Percentiles rank a stretch among this genome's conserved stretches.
Evolutionary conservation across 805 yeast species (phyloP).

Genomic region (Wickerhamiella parazyma): DNA sequence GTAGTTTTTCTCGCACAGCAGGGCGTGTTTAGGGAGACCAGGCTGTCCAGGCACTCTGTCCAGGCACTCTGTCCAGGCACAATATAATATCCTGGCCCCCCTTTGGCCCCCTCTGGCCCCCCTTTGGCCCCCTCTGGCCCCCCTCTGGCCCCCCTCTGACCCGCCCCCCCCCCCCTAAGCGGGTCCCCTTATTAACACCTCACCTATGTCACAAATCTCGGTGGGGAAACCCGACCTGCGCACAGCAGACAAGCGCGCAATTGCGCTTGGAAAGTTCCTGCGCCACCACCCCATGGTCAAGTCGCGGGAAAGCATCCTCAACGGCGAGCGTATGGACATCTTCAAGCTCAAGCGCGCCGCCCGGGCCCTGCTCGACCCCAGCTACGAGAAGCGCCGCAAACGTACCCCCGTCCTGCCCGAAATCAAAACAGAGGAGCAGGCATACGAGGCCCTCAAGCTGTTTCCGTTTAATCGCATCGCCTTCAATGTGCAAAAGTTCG

Average conservation of each 20-base stretch:
- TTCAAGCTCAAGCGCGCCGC: constrained; percentile 71
- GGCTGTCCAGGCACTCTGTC: too few species aligned
- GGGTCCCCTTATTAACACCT: too few species aligned
- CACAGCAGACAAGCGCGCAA: constrained; percentile 38
- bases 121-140: too few species aligned
- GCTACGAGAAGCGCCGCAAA: constrained; percentile 41
- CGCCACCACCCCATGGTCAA: constrained; percentile 57
- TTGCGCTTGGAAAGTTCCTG: constrained; percentile 58
- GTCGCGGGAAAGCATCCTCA: constrained; percentile 67
- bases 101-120: too few species aligned
- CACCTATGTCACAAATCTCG: constrained; percentile 14
- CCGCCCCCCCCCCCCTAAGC: too few species aligned
- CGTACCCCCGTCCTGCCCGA: constrained; percentile 35
- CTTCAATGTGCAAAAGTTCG: constrained; percentile 62
- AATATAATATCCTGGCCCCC: too few species aligned
- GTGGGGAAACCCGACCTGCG: constrained; percentile 25
- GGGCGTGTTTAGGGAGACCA: too few species aligned
- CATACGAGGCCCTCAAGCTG: constrained; percentile 46
- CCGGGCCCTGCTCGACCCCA: constrained; percentile 63
- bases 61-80: too few species aligned
- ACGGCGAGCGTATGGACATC: constrained; percentile 61
- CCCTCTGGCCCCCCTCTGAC: not conserved
- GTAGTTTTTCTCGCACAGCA: too few species aligned
- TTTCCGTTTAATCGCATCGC: constrained; percentile 63
- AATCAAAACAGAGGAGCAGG: constrained; percentile 39